phyloP scores from a whole-genome alignment of 768 basidiomycete genomes.

The Phaeotremella skinneri region DNA sequence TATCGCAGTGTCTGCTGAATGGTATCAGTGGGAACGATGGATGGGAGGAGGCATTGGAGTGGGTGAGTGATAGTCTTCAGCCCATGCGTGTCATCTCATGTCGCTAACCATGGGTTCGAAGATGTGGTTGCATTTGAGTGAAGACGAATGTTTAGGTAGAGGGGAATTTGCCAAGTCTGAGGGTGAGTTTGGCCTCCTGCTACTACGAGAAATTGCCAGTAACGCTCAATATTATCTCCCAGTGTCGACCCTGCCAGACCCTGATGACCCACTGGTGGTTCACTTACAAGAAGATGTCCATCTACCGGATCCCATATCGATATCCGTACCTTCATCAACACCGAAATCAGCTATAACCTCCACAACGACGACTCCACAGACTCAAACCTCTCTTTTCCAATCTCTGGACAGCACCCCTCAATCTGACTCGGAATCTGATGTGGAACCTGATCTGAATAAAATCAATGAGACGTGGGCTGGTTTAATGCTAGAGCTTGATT shows the following conservation, averaged over 20 bases:
- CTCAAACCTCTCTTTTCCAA: constrained; percentile 29
- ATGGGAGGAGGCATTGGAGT: constrained; percentile 79
- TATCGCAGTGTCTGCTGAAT: constrained; percentile 66
- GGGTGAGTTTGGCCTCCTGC: constrained; percentile 9
- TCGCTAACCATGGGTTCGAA: constrained; percentile 8
- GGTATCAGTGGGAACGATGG: constrained; percentile 57
- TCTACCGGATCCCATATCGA: neutral
- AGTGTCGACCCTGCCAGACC: constrained; percentile 14
- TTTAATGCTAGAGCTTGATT: constrained; percentile 32
- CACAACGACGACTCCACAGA: neutral
- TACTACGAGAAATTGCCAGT: neutral
- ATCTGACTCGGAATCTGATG: constrained; percentile 23
- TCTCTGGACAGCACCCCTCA: constrained; percentile 16
- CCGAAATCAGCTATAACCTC: constrained; percentile 5
- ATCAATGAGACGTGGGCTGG: constrained; percentile 41
- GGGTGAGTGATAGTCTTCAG: constrained; percentile 60
- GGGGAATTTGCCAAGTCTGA: constrained; percentile 39
- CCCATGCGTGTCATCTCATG: neutral
- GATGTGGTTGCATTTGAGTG: constrained; percentile 48
- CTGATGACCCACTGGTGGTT: constrained; percentile 8
- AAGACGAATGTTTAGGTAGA: constrained; percentile 44
- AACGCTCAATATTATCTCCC: neutral
- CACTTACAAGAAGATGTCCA: constrained; percentile 4
- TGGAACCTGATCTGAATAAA: constrained; percentile 31
- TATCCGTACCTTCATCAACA: neutral